These are phyloP conservation scores for Skeletonema tropicum DNA, from an alignment of 108 stramenopile species.

Conservation along the genomic window DNA sequence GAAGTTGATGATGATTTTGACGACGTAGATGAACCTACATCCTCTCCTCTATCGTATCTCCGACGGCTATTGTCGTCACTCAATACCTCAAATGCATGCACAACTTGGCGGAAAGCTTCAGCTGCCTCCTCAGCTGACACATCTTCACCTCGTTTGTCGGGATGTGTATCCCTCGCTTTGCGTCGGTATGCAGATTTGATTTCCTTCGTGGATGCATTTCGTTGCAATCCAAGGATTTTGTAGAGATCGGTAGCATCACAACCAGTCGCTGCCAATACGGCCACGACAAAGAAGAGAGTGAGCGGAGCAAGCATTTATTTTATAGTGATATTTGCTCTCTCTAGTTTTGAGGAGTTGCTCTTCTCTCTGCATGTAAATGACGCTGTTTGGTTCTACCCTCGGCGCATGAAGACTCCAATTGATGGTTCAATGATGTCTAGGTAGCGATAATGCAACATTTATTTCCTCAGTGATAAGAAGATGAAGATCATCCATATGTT, in stretches of 20 bases:
- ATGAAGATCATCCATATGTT: too few relatives aligned
- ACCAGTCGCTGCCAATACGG: neutral
- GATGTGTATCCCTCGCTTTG: slow-evolving; percentile 78
- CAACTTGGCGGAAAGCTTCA: slow-evolving; percentile 63
- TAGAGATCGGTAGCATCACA: slow-evolving; percentile 73
- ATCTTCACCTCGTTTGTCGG: slow-evolving; percentile 26
- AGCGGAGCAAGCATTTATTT: too few relatives aligned
- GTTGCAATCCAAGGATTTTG: slow-evolving; percentile 79
- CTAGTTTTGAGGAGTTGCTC: too few relatives aligned
- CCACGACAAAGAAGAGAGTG: neutral
- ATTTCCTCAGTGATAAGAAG: too few relatives aligned
- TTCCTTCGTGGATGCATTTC: slow-evolving; percentile 62
- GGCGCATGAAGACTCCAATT: too few relatives aligned
- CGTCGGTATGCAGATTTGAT: slow-evolving; percentile 92
- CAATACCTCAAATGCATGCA: slow-evolving; percentile 49
- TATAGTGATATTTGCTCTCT: too few relatives aligned
- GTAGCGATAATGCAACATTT: too few relatives aligned
- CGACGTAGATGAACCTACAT: neutral
- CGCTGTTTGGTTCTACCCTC: too few relatives aligned
- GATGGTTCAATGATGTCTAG: too few relatives aligned
- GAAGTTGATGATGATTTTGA: slow-evolving; percentile 21
- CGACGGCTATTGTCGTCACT: slow-evolving; percentile 10
- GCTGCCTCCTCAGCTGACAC: slow-evolving; percentile 57
- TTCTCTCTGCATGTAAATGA: too few relatives aligned
- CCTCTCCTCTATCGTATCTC: slow-evolving; percentile 25